Conservation (phyloP, 1,284 basidiomycete species). For the Sanguinoderma infundibulare region DNA sequence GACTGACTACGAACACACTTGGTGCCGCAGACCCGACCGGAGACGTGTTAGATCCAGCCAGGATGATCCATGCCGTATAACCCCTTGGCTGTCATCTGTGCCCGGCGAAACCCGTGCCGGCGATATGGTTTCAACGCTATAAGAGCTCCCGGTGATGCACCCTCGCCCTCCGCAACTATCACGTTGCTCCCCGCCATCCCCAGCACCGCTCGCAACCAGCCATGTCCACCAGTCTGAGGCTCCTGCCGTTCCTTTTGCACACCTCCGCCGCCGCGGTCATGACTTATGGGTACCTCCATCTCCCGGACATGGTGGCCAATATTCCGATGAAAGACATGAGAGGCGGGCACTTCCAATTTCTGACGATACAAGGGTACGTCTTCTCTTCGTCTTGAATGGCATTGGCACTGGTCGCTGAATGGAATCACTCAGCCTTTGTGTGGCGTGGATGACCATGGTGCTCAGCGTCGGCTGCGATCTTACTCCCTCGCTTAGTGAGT, state of each 20-base stretch:
- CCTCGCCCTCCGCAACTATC: not conserved
- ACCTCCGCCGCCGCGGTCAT: slow-evolving; percentile 46
- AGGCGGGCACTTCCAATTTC: slow-evolving; percentile 71
- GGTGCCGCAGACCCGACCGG: too few species aligned
- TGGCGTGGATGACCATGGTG: slow-evolving; percentile 57
- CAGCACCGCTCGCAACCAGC: not conserved
- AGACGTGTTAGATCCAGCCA: too few species aligned
- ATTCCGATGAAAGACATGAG: slow-evolving; percentile 49
- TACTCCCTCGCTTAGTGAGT: slow-evolving; percentile 52
- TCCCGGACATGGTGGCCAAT: slow-evolving; percentile 42
- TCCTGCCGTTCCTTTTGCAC: slow-evolving; percentile 41
- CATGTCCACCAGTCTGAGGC: not conserved
- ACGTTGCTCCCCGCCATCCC: not conserved
- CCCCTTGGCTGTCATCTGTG: not conserved
- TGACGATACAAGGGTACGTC: slow-evolving; percentile 78
- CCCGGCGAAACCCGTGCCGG: too few species aligned
- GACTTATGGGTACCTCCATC: slow-evolving; percentile 50
- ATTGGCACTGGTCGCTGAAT: not conserved
- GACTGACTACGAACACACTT: too few species aligned
- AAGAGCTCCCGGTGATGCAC: too few species aligned
- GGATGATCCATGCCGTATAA: too few species aligned
- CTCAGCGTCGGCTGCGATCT: slow-evolving; percentile 53
- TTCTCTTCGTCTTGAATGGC: not conserved
- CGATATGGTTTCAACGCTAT: too few species aligned
- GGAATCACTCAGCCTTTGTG: slow-evolving; percentile 43